Conservation (phyloP, 2,329 filamentous ascomycete genomes). For the Gnomoniopsis smithogilvyi region DNA sequence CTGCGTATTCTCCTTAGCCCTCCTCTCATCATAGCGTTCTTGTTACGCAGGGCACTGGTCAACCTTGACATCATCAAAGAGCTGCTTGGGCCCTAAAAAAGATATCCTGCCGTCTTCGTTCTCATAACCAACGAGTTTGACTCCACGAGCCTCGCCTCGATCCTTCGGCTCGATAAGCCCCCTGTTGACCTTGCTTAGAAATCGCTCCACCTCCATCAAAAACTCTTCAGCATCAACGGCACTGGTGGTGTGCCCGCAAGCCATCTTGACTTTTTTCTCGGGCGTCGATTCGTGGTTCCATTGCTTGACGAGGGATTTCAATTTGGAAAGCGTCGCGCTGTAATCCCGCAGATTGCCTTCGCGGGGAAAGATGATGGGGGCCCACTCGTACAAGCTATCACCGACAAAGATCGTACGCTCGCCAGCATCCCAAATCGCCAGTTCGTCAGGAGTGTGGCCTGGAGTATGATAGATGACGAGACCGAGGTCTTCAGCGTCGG, state of each 20-base stretch:
- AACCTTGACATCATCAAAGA: slow-evolving; percentile 2
- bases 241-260: slow-evolving; percentile 8
- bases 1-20: neutral
- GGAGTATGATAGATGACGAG: slow-evolving; percentile 42
- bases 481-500: slow-evolving; percentile 24
- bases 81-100: slow-evolving; percentile 2
- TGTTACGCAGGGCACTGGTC: neutral
- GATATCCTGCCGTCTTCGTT: slow-evolving; percentile 9
- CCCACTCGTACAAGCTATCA: slow-evolving; percentile 40
- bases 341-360: slow-evolving; percentile 20
- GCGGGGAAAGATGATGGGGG: slow-evolving; percentile 21
- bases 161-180: slow-evolving; percentile 2
- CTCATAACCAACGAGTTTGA: slow-evolving; percentile 11
- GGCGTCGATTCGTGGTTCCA: slow-evolving; percentile 9
- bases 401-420: slow-evolving; percentile 43
- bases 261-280: neutral
- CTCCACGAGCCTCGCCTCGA: slow-evolving; percentile 1
- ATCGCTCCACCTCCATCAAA: neutral
- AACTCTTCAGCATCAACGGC: slow-evolving; percentile 1
- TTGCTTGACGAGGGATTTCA: slow-evolving; percentile 12
- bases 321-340: slow-evolving; percentile 15
- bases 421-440: slow-evolving; percentile 41
- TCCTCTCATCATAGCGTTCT: neutral
- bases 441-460: slow-evolving; percentile 43
- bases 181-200: slow-evolving; percentile 4